Percentiles rank a stretch among this genome's conserved stretches.
phyloP scores from a whole-genome alignment of 768 basidiomycete species.

The Rhizopogon vinicolor region DNA sequence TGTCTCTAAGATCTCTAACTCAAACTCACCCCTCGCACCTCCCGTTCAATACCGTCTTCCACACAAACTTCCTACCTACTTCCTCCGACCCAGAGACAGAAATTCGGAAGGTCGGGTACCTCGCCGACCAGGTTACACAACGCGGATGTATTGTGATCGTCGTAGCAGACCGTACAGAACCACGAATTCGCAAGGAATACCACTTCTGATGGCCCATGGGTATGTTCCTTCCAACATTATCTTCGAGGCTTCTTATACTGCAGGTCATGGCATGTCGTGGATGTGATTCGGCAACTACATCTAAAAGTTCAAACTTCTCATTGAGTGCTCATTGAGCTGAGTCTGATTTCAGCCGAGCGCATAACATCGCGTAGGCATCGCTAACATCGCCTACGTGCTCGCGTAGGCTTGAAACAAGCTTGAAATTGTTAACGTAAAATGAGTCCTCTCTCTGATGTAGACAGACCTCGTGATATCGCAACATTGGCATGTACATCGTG shows the following conservation, averaged over 20 bases:
- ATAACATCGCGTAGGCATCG: too few relatives aligned
- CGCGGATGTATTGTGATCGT: not conserved
- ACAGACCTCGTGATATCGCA: constrained; percentile 9
- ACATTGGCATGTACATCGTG: constrained; percentile 34
- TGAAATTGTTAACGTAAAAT: too few relatives aligned
- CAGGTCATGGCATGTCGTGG: constrained; percentile 46
- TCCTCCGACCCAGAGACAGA: constrained; percentile 64
- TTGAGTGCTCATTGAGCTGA: too few relatives aligned
- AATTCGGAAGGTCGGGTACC: constrained; percentile 36
- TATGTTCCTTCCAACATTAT: constrained; percentile 2
- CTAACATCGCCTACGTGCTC: too few relatives aligned
- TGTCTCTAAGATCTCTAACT: too few relatives aligned
- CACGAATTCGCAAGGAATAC: constrained; percentile 55
- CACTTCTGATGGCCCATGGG: constrained; percentile 2
- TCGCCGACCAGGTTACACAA: constrained; percentile 5
- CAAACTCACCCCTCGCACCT: too few relatives aligned
- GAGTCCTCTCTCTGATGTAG: too few relatives aligned
- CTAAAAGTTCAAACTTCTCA: too few relatives aligned
- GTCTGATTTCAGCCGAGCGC: too few relatives aligned
- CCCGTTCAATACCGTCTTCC: too few relatives aligned
- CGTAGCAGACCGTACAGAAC: constrained; percentile 14
- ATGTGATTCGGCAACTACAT: constrained; percentile 45
- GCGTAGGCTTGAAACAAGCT: too few relatives aligned
- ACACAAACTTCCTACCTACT: too few relatives aligned
- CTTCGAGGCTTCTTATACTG: constrained; percentile 44